Percentiles rank a stretch among this genome's conserved stretches.
Evolutionary conservation across 106 monocot species (phyloP).

Genomic region (Dioscorea alata): DNA sequence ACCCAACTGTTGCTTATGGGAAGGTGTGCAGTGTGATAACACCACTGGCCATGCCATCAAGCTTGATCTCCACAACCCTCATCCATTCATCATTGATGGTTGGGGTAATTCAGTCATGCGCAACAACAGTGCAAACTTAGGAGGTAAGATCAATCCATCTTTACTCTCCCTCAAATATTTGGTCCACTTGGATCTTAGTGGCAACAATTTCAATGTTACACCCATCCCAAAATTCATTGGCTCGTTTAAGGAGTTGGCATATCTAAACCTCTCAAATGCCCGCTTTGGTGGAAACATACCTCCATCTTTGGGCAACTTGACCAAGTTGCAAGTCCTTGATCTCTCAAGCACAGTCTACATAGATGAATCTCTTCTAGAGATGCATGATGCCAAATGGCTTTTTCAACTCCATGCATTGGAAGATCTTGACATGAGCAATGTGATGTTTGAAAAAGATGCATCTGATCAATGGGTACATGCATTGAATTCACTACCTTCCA

Average conservation of each 20-base stretch:
- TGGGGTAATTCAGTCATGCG: no score
- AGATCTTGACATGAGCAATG: no score
- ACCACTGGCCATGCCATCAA: neutral
- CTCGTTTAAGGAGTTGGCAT: neutral
- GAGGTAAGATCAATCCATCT: neutral
- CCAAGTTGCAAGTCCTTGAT: neutral
- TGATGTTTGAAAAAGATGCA: no score
- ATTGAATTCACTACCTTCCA: no score
- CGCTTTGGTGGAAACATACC: constrained; percentile 3
- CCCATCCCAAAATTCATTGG: constrained; percentile 6
- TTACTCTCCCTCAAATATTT: constrained; percentile 3
- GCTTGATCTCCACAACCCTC: neutral
- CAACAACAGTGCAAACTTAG: no score
- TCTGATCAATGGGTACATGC: no score
- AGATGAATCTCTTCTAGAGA: no score
- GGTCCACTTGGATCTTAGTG: constrained; percentile 6
- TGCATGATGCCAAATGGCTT: no score
- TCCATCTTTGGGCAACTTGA: neutral
- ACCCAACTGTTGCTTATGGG: no score
- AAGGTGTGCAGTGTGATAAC: neutral
- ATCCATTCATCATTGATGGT: no score
- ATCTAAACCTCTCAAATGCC: neutral
- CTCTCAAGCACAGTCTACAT: no score
- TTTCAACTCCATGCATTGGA: no score
- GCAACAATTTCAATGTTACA: neutral